Base-by-base conservation (phyloP, 305 asterid species). In the Stenogyne calaminthoides region DNA sequence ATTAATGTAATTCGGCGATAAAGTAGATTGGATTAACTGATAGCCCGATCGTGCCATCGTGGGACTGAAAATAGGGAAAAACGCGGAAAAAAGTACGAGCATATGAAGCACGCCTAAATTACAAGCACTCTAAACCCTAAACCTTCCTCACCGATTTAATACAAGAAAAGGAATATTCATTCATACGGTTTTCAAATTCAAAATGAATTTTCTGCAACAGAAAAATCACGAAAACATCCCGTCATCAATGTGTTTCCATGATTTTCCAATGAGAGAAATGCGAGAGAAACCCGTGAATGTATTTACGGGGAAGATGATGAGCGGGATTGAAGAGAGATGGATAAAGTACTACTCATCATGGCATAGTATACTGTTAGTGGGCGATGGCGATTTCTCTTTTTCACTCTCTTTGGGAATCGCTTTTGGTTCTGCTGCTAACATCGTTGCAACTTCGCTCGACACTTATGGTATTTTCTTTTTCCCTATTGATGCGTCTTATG, bases 321-420 rank as follows among this genome's bases (percentile, higher is more conserved):
- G 1, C 9, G 40, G 40, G 19, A 12, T 37, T 1, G 51, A 60
- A 54, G 86, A 82, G 73, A 88, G 69, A 71, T 76, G 83, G 80
- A 65, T 80, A 27, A 75, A 67, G 32, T 75, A 81, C 63, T 85
- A 85, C 72, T 84, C 86, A 5, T 85, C 88, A 4, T 16, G 0
- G 47, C 88, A 85, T 42, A 32, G 57, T 29, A 82, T 86, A 68
- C 80, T 88, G 4, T 64, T 88, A 16, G 90, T 85, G 1, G 93
- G 93, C 10, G 91, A 86, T 49, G 93, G 91, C 65, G 91, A 88
- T 52, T 86, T 88, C 76, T 88, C 91, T 2, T 86, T 86, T 39
- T 77, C 93, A 6, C 4, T 75, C 9, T 81, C 78, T 66, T 64
- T 88, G 63, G 89, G 85, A 4, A 67, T 27, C 37, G 56, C 80